Evolutionary conservation across 2,329 filamentous ascomycete genomes (phyloP), one percentile per base, ranked within the genome.

Genomic region (Aaosphaeria arxii): DNA sequence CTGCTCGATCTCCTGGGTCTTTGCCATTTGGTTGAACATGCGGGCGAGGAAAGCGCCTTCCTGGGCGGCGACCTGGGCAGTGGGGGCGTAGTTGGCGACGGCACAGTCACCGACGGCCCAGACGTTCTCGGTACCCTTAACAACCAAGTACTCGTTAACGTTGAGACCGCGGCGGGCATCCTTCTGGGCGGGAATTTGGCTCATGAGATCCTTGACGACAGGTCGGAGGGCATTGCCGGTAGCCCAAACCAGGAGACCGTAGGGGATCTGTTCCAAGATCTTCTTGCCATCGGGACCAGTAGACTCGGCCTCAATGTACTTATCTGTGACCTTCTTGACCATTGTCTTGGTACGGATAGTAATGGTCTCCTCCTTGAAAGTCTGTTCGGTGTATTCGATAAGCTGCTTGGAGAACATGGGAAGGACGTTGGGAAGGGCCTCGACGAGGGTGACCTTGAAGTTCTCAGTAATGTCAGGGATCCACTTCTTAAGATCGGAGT

Each of bases 401-500:
- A 99, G 81, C 74, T 96, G 91, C 83, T 97, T 97, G 71, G 90
- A 96, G 82, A 99, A 99, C 81, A 91, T 95, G 64, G 94, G 94
- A 57, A 99, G 83, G 45, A 96, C 91, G 72, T 95, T 96, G 62
- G 94, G 94, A 32, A 99, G 84, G 52, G 94, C 94, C 77, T 99
- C 94, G 58, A 99, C 92, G 42, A 99, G 85, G 49, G 94, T 99
- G 56, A 99, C 92, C 73, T 91, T 89, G 85, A 99, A 97, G 74
- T 91, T 89, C 64, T 91, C 85, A 71, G 86, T 85, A 73, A 99
- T 96, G 54, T 96, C 91, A 41, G 95, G 95, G 58, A 99, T 87
- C 82, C 95, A 91, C 78, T 96, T 97, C 82, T 89, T 91, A 73
- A 99, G 86, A 74, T 99, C 94, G 62, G 95, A 86, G 74, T 96